Evolutionary conservation across 2,329 filamentous ascomycete genomes (phyloP).

Genomic region (Sordariomycetes sp.): DNA sequence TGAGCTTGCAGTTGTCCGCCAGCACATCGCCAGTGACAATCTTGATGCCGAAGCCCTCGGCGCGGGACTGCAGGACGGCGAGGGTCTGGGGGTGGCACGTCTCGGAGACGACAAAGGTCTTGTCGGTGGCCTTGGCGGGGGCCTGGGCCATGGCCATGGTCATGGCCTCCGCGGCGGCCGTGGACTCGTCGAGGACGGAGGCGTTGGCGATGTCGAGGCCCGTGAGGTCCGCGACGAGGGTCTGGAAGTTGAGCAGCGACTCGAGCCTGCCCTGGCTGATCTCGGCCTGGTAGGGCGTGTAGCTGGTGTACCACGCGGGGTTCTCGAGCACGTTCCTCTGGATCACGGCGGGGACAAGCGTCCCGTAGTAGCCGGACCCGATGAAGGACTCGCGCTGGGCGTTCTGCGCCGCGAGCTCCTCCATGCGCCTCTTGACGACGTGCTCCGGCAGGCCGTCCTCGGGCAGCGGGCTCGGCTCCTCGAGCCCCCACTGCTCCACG

Average conservation of each 20-base stretch:
- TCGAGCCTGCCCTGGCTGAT: constrained; percentile 92
- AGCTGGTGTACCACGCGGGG: constrained; percentile 95
- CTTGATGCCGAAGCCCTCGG: constrained; percentile 81
- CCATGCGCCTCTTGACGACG: constrained; percentile 33
- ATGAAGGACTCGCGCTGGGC: constrained; percentile 53
- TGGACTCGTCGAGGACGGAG: constrained; percentile 80
- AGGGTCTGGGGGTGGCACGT: constrained; percentile 77
- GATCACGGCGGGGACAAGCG: constrained; percentile 79
- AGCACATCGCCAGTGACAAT: constrained; percentile 63
- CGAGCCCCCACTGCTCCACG: constrained; percentile 49
- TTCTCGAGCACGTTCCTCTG: constrained; percentile 87
- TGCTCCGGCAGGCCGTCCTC: constrained; percentile 45
- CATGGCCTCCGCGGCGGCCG: constrained; percentile 91
- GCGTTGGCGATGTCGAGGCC: constrained; percentile 82
- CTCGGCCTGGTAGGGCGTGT: constrained; percentile 93
- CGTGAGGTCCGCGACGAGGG: constrained; percentile 81
- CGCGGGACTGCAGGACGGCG: constrained; percentile 70
- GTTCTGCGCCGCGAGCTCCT: constrained; percentile 20
- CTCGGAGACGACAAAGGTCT: constrained; percentile 74
- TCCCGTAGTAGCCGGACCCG: constrained; percentile 78
- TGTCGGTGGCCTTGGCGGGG: constrained; percentile 60
- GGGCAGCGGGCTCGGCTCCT: constrained; percentile 33
- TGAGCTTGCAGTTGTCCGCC: constrained; percentile 41
- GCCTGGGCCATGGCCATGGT: constrained; percentile 75
- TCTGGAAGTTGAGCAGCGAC: constrained; percentile 91